These are phyloP conservation scores for Xerocomus nothofagi DNA, from an alignment of 1,284 basidiomycete genomes.

Conservation along the genomic window DNA sequence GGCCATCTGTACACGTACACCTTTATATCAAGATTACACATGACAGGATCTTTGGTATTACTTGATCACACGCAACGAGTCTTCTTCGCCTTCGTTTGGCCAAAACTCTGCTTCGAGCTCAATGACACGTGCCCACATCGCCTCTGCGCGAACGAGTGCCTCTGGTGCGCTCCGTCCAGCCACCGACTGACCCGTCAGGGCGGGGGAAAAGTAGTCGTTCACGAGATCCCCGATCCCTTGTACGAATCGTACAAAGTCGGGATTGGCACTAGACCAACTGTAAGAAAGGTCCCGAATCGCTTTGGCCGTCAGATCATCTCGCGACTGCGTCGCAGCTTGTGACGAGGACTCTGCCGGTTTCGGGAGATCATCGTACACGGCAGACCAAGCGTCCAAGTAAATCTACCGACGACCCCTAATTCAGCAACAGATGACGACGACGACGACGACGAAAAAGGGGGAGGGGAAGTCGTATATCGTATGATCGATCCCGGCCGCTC, in stretches of 20 bases:
- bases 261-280: constrained; percentile 58
- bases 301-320: constrained; percentile 27
- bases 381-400: constrained; percentile 68
- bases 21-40: too few relatives aligned
- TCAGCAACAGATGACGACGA: not conserved
- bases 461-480: too few relatives aligned
- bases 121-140: constrained; percentile 55
- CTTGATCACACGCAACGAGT: not conserved
- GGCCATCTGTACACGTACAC: too few relatives aligned
- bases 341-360: constrained; percentile 6
- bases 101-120: constrained; percentile 65
- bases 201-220: constrained; percentile 38
- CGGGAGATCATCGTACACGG: constrained; percentile 40
- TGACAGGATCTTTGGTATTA: too few relatives aligned
- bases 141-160: constrained; percentile 42
- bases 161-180: constrained; percentile 9
- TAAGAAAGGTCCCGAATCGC: constrained; percentile 53
- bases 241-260: constrained; percentile 64
- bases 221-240: constrained; percentile 53
- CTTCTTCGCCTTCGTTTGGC: constrained; percentile 41
- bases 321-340: not conserved
- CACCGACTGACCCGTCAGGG: constrained; percentile 10
- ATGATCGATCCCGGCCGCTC: too few relatives aligned
- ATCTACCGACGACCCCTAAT: constrained; percentile 33
- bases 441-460: too few relatives aligned